phyloP scores from a whole-genome alignment of 2,329 filamentous ascomycete species.

The Colletotrichum viniferum region DNA sequence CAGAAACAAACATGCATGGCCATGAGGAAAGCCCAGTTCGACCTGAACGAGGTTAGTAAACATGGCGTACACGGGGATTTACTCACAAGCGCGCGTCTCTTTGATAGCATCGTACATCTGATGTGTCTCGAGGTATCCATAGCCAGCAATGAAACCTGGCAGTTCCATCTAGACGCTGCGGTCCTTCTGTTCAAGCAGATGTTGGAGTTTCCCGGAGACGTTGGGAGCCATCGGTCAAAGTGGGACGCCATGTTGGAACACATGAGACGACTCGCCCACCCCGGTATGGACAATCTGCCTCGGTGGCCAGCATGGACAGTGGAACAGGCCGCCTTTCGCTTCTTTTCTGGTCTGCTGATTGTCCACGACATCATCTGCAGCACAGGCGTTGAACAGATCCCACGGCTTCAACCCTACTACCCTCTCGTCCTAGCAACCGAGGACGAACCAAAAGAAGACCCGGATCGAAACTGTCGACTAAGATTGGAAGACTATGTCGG shows the following conservation, averaged over 20 bases:
- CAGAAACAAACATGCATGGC: slow-evolving; percentile 48
- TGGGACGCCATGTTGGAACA: neutral
- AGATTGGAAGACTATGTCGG: slow-evolving; percentile 41
- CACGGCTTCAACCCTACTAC: slow-evolving; percentile 36
- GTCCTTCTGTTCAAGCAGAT: slow-evolving; percentile 52
- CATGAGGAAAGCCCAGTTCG: slow-evolving; percentile 45
- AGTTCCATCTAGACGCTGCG: slow-evolving; percentile 53
- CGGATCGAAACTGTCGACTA: slow-evolving; percentile 30
- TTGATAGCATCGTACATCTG: slow-evolving; percentile 57
- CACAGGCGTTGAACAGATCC: slow-evolving; percentile 45
- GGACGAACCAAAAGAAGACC: neutral
- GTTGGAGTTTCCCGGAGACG: slow-evolving; percentile 34
- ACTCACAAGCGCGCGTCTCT: slow-evolving; percentile 39
- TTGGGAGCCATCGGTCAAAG: neutral
- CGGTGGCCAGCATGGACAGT: slow-evolving; percentile 35
- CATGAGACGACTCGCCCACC: neutral
- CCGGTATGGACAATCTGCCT: neutral
- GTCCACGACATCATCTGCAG: slow-evolving; percentile 54
- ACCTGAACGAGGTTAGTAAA: slow-evolving; percentile 39
- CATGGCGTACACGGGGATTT: slow-evolving; percentile 32
- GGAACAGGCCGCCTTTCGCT: slow-evolving; percentile 49
- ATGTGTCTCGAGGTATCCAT: slow-evolving; percentile 56
- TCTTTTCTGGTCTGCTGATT: slow-evolving; percentile 49
- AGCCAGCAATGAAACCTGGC: slow-evolving; percentile 51
- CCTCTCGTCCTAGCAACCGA: neutral